Conservation (phyloP, 257 asterid genomes). For the Solanum pennellii region DNA sequence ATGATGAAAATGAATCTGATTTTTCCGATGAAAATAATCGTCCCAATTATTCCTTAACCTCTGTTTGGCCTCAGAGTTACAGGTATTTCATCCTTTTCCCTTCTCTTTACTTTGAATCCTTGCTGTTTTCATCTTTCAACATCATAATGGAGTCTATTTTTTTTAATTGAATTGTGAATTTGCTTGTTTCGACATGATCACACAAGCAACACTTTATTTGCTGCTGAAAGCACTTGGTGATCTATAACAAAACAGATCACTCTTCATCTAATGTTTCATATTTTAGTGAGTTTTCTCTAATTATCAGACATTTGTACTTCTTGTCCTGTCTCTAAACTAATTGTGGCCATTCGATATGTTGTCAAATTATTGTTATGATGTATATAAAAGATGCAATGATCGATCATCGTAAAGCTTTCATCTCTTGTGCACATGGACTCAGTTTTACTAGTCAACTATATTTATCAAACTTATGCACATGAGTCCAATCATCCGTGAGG, state of each 20-base stretch:
- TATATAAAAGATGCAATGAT: neutral
- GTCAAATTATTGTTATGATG: neutral
- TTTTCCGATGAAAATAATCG: conserved; percentile 20
- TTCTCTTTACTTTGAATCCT: neutral
- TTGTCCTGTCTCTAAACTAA: neutral
- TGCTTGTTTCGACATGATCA: neutral
- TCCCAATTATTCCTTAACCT: conserved; percentile 23
- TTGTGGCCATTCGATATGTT: neutral
- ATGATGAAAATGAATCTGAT: conserved; percentile 43
- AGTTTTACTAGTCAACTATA: too few relatives aligned
- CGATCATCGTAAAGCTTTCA: neutral
- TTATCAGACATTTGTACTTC: neutral
- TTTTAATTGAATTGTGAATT: too few relatives aligned
- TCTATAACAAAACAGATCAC: neutral
- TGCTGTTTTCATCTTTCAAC: too few relatives aligned
- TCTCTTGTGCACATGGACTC: too few relatives aligned
- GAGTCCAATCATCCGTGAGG: neutral
- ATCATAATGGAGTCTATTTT: too few relatives aligned
- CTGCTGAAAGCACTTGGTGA: neutral
- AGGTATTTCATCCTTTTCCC: conserved; percentile 29
- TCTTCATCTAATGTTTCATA: neutral
- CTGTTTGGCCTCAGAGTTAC: conserved; percentile 95
- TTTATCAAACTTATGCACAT: neutral
- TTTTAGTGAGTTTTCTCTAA: neutral
- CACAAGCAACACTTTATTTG: neutral